A percentile compares a stretch with the other conserved stretches of the same genome.
phyloP scores from a whole-genome alignment of 1,284 basidiomycete genomes.

The Agroathelia rolfsii region DNA sequence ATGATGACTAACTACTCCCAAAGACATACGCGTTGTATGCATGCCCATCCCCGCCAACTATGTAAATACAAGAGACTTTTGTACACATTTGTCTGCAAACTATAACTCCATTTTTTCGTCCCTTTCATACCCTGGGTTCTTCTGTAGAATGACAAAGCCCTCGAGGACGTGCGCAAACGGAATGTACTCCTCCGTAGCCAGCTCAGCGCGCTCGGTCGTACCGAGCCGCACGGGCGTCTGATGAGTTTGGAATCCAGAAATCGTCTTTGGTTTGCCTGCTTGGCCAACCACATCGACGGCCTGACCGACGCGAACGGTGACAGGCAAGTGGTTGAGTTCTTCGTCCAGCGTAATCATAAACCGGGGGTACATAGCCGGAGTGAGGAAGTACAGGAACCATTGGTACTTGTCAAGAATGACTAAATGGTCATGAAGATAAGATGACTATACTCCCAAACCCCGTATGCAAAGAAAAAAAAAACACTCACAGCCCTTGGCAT shows the following conservation, averaged over 20 bases:
- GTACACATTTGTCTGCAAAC: too few species aligned
- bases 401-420: constrained; percentile 92
- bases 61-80: too few species aligned
- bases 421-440: constrained; percentile 27
- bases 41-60: too few species aligned
- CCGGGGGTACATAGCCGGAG: constrained; percentile 94
- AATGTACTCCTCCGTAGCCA: constrained; percentile 96
- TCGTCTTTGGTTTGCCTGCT: constrained; percentile 85
- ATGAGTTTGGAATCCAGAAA: constrained; percentile 95
- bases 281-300: constrained; percentile 87
- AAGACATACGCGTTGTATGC: too few species aligned
- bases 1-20: too few species aligned
- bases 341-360: constrained; percentile 98
- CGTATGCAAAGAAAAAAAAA: constrained; percentile 3
- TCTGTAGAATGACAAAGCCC: constrained; percentile 81
- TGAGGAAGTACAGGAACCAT: constrained; percentile 98
- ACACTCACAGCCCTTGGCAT: constrained; percentile 82
- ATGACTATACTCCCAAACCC: constrained; percentile 7
- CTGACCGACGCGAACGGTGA: constrained; percentile 90
- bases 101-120: constrained; percentile 76
- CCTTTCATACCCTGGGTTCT: constrained; percentile 78
- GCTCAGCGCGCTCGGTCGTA: constrained; percentile 87
- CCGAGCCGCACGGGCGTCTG: constrained; percentile 92
- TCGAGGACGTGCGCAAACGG: constrained; percentile 85
- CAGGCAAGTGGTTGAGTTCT: constrained; percentile 73